Evolutionary conservation across 805 yeast genomes (phyloP), one percentile per base, ranked within the genome.

Genomic region (Hanseniaspora meyeri): DNA sequence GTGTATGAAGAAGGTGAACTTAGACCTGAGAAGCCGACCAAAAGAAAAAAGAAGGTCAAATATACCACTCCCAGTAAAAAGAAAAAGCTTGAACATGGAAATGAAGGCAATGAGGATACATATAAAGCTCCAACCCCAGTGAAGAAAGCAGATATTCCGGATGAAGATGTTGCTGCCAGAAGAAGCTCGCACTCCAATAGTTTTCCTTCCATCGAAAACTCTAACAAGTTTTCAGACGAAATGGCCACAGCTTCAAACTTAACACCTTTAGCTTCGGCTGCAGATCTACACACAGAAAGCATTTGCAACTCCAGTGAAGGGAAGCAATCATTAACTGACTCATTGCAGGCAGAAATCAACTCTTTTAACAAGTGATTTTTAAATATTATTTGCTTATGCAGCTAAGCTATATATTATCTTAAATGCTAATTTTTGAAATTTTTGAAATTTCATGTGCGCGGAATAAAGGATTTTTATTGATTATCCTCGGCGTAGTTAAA

Each of bases 1-100:
- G 96, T 90, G 6, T 91, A 84, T 63, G 80, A 68, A 14, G 89
- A 83, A 60, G 90, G 80, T n/a, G 97, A 91, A 64, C 63, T 60
- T 27, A 77, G 95, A 58, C 96, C 97, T 0, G 69, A 71, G 4
- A 84, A 82, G 64, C 75, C 78, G 40, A 66, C 68, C 43, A 79
- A 80, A 63, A 66, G 81, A 58, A 82, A 79, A 67, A 68, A 70
- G 61, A 71, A 69, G 59, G 61, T 62, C 29, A 61, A 58, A 32
- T 60, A 60, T 29, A 52, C 34, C 37, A 49, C 27, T 16, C 51
- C 50, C 48, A 63, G 4, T 72, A 72, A 60, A 66, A 73, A 57
- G 68, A 71, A 32, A 70, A 70, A 59, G 64, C 70, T 14, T 66
- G 61, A 38, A 34, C 58, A 9, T 53, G 19, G n/a, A 10, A 29